A percentile compares a stretch with the other conserved stretches of the same genome.
Evolutionary conservation across 2,329 filamentous ascomycete genomes (phyloP).

Genomic region (Trichoderma sp.): DNA sequence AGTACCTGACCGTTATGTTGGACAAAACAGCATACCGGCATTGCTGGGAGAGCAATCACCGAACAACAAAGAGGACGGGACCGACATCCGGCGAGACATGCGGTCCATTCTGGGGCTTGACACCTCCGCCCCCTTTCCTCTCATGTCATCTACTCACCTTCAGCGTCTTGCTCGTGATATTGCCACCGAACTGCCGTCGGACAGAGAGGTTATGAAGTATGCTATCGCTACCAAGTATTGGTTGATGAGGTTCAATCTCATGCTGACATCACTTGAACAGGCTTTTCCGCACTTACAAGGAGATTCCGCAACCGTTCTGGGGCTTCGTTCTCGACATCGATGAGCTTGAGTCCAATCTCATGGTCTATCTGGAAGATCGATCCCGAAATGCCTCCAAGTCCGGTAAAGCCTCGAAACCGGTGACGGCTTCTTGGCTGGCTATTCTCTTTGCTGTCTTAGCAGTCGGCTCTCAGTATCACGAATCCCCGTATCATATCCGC

Average conservation of each 20-base stretch:
- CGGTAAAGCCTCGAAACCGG: slow-evolving; percentile 45
- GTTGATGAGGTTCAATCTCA: neutral
- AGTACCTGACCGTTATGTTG: slow-evolving; percentile 58
- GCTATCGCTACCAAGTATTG: slow-evolving; percentile 24
- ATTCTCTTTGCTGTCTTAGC: slow-evolving; percentile 64
- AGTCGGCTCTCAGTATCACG: slow-evolving; percentile 64
- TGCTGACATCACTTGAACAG: slow-evolving; percentile 34
- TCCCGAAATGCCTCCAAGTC: slow-evolving; percentile 52
- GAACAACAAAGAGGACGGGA: slow-evolving; percentile 49
- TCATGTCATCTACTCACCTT: slow-evolving; percentile 63
- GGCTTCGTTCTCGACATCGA: slow-evolving; percentile 65
- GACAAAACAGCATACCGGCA: slow-evolving; percentile 66
- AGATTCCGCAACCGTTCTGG: slow-evolving; percentile 66
- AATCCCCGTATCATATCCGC: slow-evolving; percentile 59
- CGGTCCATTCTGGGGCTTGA: slow-evolving; percentile 63
- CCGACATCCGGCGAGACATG: slow-evolving; percentile 62
- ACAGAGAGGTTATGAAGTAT: slow-evolving; percentile 65
- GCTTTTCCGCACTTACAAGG: slow-evolving; percentile 63
- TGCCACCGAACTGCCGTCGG: slow-evolving; percentile 58
- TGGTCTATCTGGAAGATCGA: slow-evolving; percentile 63
- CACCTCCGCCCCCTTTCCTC: slow-evolving; percentile 62
- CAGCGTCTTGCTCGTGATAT: slow-evolving; percentile 60
- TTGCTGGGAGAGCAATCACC: slow-evolving; percentile 59
- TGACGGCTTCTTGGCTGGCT: slow-evolving; percentile 63
- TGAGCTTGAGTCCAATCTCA: slow-evolving; percentile 61